A percentile compares a stretch with the other conserved stretches of the same genome.
These are phyloP conservation scores for Aspergillus sp. DNA, from an alignment of 2,329 filamentous ascomycete genomes.

Conservation along the genomic window DNA sequence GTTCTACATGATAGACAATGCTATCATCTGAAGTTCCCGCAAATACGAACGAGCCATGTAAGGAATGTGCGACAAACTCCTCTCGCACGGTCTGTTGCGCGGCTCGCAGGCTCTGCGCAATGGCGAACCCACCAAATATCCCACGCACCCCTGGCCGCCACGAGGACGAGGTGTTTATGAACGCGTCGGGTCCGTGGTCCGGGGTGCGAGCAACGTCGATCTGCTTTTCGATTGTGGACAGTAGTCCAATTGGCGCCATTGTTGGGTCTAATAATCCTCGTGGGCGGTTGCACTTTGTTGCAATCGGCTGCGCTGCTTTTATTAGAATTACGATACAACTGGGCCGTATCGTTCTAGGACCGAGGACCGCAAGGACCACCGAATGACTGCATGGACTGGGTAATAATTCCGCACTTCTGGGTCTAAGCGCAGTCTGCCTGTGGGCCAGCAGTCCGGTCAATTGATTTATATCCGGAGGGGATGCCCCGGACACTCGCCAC, in stretches of 20 bases:
- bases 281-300: neutral
- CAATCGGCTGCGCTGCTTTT: neutral
- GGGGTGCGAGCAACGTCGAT: neutral
- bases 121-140: constrained; percentile 16
- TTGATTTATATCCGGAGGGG: neutral
- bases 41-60: constrained; percentile 16
- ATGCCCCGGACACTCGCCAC: neutral
- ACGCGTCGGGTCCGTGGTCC: constrained; percentile 8
- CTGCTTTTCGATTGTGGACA: neutral
- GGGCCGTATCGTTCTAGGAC: neutral
- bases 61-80: constrained; percentile 2
- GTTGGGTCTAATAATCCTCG: too few relatives aligned
- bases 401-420: too few relatives aligned
- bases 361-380: neutral
- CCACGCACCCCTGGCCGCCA: constrained; percentile 16
- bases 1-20: constrained; percentile 12
- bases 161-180: constrained; percentile 9
- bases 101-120: constrained; percentile 15
- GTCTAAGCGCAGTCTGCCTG: neutral
- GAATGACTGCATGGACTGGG: neutral
- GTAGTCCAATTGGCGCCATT: too few relatives aligned
- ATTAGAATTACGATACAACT: neutral
- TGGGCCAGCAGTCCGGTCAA: neutral
- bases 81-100: constrained; percentile 9
- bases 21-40: constrained; percentile 1